Evolutionary conservation across 176 grass and related monocot species (phyloP), one percentile per base, ranked within the genome.

Genomic region (Triticum timopheevii): DNA sequence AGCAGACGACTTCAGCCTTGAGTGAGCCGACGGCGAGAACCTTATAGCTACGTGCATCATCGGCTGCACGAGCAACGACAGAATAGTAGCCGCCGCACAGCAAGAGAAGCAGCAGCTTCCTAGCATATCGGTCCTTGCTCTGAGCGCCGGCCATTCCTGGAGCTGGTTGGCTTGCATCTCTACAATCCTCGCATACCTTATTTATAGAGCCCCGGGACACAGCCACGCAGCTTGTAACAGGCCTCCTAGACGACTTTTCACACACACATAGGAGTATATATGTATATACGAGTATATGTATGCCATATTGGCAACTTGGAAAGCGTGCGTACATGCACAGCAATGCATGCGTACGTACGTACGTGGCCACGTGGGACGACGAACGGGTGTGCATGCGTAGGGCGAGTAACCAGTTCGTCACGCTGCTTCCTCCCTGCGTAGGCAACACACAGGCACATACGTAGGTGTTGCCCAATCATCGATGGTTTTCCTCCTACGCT

Each of bases 61-160:
- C 11, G 10, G 16, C 7, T 35, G 76, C 77, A 66, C 10, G 20
- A 81, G 35, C 88, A 76, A 19, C 4, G 33, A 85, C 19, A 10
- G 47, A 22, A 47, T 62, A 25, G 22, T 50, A 86, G 83, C 69
- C 16, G 77, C 77, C 16, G 77, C 77, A 89, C 44, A 89, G 15
- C 24, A 89, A 20, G 20, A 89, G 78, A 20, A 89, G 70, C 20
- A 89, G 3, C 4, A 85, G 9, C 13, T 20, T 31, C 27, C 19
- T 30, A 66, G 11, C 77, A 47, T 61, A 69, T 73, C 5, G 69
- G 40, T 42, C 69, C 2, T 23, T 13, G 10, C 69, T 16, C 0
- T 68, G 7, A 15, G 69, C 15, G 20, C 22, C 69, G 19, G 19
- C 54, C 10, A 73, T 73, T 40, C 38, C 8, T 22, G 30, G 67